Evolutionary conservation across 2,329 filamentous ascomycete species (phyloP), one percentile per base, ranked within the genome.

Genomic region (Annulohypoxylon truncatum): DNA sequence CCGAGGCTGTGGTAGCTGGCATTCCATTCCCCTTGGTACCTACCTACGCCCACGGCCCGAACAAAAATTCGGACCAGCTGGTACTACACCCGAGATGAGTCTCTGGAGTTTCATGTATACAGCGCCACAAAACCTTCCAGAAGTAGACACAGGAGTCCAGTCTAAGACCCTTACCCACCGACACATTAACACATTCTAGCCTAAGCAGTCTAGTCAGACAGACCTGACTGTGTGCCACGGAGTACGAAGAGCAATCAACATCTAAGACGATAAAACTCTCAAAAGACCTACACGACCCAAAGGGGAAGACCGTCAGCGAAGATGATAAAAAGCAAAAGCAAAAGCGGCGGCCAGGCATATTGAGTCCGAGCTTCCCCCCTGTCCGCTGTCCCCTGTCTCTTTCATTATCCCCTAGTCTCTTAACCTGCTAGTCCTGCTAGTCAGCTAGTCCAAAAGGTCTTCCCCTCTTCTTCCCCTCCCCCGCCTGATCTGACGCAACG

Each of bases 401-500:
- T 51, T 53, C 22, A n/a, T n/a, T n/a, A n/a, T n/a, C 46, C 67
- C 61, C 52, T 46, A 55, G 61, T 65, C 67, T 56, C 58, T 60
- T 52, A n/a, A 15, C 24, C 40, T 54, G 28, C 33, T 28, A 52
- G 6, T 12, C 42, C 18, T 50, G 44, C 46, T 44, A 2, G 20
- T 33, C 44, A 31, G 12, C 15, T 35, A 13, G 12, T n/a, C 33
- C n/a, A n/a, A n/a, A n/a, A 35, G 33, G 33, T 44, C 10, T 47
- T 42, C n/a, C 31, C 18, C 24, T 51, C 29, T 35, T 31, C 56
- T 53, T 24, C 55, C 67, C 61, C 59, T 59, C 67, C 64, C 67
- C 67, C 59, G 61, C 62, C 58, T 64, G 65, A 70, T 70, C 61
- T 68, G 67, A 70, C 59, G 59, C 62, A 57, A 61, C 58, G 29